A percentile compares a stretch with the other conserved stretches of the same genome.
phyloP scores from a whole-genome alignment of 2,329 filamentous ascomycete species.

The Colletotrichum melonis region DNA sequence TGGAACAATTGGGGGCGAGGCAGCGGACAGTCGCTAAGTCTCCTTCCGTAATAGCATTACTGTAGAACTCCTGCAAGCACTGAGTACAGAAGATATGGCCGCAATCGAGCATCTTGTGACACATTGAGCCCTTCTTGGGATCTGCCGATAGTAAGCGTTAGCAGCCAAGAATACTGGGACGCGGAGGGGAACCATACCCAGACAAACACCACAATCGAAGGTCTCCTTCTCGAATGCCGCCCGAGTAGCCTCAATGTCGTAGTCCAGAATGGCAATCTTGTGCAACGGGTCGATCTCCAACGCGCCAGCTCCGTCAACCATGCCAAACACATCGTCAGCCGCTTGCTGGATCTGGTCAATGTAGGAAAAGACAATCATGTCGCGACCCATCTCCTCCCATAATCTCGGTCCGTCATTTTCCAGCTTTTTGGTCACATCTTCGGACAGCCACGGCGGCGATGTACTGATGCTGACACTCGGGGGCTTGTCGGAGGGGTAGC shows the following conservation, averaged over 20 bases:
- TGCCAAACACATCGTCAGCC: conserved; percentile 70
- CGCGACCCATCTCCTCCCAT: conserved; percentile 72
- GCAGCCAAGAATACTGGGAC: neutral
- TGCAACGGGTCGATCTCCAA: conserved; percentile 66
- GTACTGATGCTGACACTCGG: conserved; percentile 64
- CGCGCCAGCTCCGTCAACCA: conserved; percentile 59
- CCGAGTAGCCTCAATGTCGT: conserved; percentile 79
- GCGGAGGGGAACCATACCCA: conserved; percentile 59
- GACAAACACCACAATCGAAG: conserved; percentile 88
- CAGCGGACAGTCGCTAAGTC: conserved; percentile 85
- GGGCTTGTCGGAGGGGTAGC: conserved; percentile 66
- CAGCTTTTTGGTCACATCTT: conserved; percentile 58
- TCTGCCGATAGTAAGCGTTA: conserved; percentile 60
- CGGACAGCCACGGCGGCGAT: conserved; percentile 67
- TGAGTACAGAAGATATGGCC: conserved; percentile 89
- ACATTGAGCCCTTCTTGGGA: conserved; percentile 86
- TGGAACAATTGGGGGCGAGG: conserved; percentile 81
- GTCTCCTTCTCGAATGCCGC: conserved; percentile 84
- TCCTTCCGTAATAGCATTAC: conserved; percentile 86
- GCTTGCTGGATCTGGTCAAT: conserved; percentile 72
- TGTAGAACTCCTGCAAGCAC: conserved; percentile 94
- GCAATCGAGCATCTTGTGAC: conserved; percentile 86
- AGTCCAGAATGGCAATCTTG: conserved; percentile 80
- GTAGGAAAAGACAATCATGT: conserved; percentile 70
- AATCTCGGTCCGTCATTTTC: conserved; percentile 61